phyloP scores from a whole-genome alignment of 164 flowering plant genomes.

The Tinospora cordifolia region DNA sequence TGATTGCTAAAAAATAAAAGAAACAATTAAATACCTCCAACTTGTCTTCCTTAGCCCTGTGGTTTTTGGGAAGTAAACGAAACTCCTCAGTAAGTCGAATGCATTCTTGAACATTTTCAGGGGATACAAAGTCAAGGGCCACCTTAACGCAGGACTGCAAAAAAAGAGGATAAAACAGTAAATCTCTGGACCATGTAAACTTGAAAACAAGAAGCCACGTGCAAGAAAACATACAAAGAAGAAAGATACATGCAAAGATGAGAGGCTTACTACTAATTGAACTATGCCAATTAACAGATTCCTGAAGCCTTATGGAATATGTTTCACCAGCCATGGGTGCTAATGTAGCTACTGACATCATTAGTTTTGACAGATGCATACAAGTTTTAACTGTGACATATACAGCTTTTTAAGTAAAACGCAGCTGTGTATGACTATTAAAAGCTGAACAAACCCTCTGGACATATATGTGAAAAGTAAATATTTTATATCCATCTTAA shows the following conservation, averaged over 20 bases:
- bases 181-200: background rate
- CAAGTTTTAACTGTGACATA: background rate
- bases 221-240: background rate
- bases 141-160: slow-evolving; percentile 48
- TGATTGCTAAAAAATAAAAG: background rate
- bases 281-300: background rate
- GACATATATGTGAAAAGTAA: no score
- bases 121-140: slow-evolving; percentile 47
- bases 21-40: slow-evolving; percentile 30
- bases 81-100: slow-evolving; percentile 39
- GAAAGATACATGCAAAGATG: background rate
- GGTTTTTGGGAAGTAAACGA: slow-evolving; percentile 37
- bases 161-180: background rate
- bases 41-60: slow-evolving; percentile 49
- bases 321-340: background rate
- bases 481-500: no score
- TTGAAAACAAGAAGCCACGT: background rate
- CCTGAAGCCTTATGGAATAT: background rate
- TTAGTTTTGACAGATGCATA: background rate
- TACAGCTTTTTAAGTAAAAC: background rate
- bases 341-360: background rate
- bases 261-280: background rate
- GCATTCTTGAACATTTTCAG: slow-evolving; percentile 44
- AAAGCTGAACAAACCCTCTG: background rate
- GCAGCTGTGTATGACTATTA: background rate